Base-by-base conservation (phyloP, 805 yeast genomes). In the Starmerella powellii region DNA sequence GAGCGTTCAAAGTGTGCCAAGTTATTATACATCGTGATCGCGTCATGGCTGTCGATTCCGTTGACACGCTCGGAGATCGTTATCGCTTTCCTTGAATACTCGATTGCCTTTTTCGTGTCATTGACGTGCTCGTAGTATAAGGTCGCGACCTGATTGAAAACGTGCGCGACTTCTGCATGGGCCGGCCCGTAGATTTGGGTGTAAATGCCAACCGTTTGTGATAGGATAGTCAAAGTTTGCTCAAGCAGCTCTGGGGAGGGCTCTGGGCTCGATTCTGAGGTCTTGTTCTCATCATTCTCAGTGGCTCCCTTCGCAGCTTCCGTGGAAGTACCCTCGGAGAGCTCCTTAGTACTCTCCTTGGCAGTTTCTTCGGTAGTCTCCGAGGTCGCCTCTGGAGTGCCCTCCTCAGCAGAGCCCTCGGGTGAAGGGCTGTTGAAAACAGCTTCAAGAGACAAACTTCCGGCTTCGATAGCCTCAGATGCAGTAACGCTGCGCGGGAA, bases 181-280 rank as follows among this genome's bases (percentile, higher is more conserved):
- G 88, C 71, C 21, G 70, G 59, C 24, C 97, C 95, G 53, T 82
- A 82, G 24, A 84, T 75, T 57, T 85, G 94, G 59, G 86, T 94
- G 49, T 75, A 74, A 41, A 85, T 68, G 8, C 79, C 63, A 28
- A 83, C 64, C 23, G 91, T 69, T 59, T 88, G 95, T 24, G 69
- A 62, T 51, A 87, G 63, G 40, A 82, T 68, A 27, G 72, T 68
- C 44, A 78, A 57, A 10, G 87, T 94, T 21, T 42, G 40, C 3
- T 42, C 18, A 6, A 44, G 64, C 6, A 72, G 74, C 31, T 49
- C 50, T 20, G 55, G 53, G 13, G 29, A 16, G 13, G 20, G 4
- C n/a, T 32, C 38, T 26, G 26, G 6, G 26, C 26, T 23, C 10
- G 26, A 10, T 10, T 23, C 26, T 8, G 26, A 10, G 3, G 31